Percentiles rank a stretch among this genome's conserved stretches.
These are phyloP conservation scores for Xylaria sp. DNA, from an alignment of 2,329 filamentous ascomycete species.

Conservation along the genomic window DNA sequence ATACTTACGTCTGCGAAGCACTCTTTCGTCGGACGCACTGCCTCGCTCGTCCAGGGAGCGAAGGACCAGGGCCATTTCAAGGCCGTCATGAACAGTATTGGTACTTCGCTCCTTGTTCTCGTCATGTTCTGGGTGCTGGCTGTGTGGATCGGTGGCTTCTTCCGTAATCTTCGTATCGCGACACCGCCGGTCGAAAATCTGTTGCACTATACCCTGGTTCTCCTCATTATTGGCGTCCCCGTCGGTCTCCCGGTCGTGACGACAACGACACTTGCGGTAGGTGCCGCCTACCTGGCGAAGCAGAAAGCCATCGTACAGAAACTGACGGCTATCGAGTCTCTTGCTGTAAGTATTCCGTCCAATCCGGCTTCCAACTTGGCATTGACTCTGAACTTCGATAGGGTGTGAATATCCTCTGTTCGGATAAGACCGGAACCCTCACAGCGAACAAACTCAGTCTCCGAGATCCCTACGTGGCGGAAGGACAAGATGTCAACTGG, in stretches of 20 bases:
- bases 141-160: slow-evolving; percentile 75
- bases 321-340: slow-evolving; percentile 71
- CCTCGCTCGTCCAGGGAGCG: slow-evolving; percentile 67
- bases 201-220: slow-evolving; percentile 62
- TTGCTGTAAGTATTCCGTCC: slow-evolving; percentile 42
- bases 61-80: slow-evolving; percentile 76
- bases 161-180: slow-evolving; percentile 61
- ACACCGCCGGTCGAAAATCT: slow-evolving; percentile 54
- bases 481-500: slow-evolving; percentile 75
- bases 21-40: slow-evolving; percentile 74
- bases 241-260: slow-evolving; percentile 76
- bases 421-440: slow-evolving; percentile 75
- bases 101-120: slow-evolving; percentile 65
- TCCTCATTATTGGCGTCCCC: slow-evolving; percentile 73
- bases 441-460: slow-evolving; percentile 71
- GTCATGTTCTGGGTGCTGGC: slow-evolving; percentile 73
- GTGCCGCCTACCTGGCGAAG: slow-evolving; percentile 70
- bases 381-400: slow-evolving; percentile 12
- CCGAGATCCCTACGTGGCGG: slow-evolving; percentile 69
- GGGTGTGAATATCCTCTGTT: slow-evolving; percentile 73
- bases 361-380: background rate
- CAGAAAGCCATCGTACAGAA: slow-evolving; percentile 77
- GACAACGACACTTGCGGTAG: slow-evolving; percentile 71
- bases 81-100: slow-evolving; percentile 78
- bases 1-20: slow-evolving; percentile 61